A percentile compares a stretch with the other conserved stretches of the same genome.
Evolutionary conservation across 768 basidiomycete species (phyloP).

Genomic region (Leccinum boreale): DNA sequence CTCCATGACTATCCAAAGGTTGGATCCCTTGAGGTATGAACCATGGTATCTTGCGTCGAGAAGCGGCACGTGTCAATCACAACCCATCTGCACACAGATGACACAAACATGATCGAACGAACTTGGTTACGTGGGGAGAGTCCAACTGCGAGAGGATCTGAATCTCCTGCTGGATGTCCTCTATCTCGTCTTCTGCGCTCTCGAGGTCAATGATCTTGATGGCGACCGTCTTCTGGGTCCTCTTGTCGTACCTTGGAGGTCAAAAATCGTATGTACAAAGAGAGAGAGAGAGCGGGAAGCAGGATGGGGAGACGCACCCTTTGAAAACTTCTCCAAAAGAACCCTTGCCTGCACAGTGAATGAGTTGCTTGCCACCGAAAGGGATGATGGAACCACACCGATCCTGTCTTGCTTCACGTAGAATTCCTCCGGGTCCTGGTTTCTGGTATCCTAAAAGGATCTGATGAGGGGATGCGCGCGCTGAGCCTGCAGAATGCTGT

Average conservation of each 20-base stretch:
- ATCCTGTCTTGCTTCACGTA: slow-evolving; percentile 98
- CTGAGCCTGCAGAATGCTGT: neutral
- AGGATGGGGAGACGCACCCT: slow-evolving; percentile 53
- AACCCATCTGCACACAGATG: slow-evolving; percentile 27
- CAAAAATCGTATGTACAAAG: neutral
- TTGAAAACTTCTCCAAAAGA: slow-evolving; percentile 99
- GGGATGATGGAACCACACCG: slow-evolving; percentile 47
- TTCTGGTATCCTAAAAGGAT: slow-evolving; percentile 51
- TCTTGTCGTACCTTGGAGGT: slow-evolving; percentile 79
- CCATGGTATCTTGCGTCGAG: slow-evolving; percentile 77
- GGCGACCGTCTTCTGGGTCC: slow-evolving; percentile 94
- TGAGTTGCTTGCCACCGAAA: slow-evolving; percentile 19
- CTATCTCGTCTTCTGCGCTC: slow-evolving; percentile 98
- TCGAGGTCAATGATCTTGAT: slow-evolving; percentile 99
- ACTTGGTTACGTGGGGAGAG: slow-evolving; percentile 96
- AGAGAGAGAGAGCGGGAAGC: neutral
- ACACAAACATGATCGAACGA: slow-evolving; percentile 35
- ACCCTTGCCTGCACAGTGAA: slow-evolving; percentile 71
- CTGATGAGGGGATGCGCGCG: slow-evolving; percentile 6
- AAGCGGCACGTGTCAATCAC: slow-evolving; percentile 31
- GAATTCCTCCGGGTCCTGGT: slow-evolving; percentile 92
- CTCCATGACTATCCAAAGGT: slow-evolving; percentile 99
- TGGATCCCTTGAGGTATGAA: slow-evolving; percentile 90
- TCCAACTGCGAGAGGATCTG: slow-evolving; percentile 96
- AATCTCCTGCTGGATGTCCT: slow-evolving; percentile 99